phyloP scores from a whole-genome alignment of 2,329 filamentous ascomycete species.

The Neurospora crassa region DNA sequence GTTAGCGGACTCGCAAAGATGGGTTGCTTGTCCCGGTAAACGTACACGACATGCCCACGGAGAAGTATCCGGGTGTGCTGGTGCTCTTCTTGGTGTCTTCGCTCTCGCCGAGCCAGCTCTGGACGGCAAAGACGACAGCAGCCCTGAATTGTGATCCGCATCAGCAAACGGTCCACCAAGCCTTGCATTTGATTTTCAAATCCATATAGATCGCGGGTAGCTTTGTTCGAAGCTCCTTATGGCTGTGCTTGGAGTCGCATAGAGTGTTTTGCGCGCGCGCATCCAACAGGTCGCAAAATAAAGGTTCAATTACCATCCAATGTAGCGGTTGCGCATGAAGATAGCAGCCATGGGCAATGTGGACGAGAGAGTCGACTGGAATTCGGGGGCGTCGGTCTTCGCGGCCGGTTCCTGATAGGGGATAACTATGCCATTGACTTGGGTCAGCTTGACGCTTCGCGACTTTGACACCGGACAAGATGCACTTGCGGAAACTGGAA shows the following conservation, averaged over 20 bases:
- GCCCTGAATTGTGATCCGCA: slow-evolving; percentile 38
- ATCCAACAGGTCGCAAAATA: not conserved
- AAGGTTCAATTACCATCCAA: slow-evolving; percentile 46
- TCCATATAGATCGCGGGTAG: not conserved
- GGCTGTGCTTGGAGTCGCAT: not conserved
- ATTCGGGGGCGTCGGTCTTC: slow-evolving; percentile 55
- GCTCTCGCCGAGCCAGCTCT: slow-evolving; percentile 53
- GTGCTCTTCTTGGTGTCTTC: slow-evolving; percentile 29
- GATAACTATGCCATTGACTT: slow-evolving; percentile 50
- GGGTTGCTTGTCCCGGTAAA: not conserved
- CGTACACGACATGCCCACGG: slow-evolving; percentile 28
- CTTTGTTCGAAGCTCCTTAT: not conserved
- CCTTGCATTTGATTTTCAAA: not conserved
- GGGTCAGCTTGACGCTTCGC: slow-evolving; percentile 2
- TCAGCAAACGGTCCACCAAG: not conserved
- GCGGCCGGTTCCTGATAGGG: slow-evolving; percentile 72
- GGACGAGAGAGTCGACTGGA: slow-evolving; percentile 61
- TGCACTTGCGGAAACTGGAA: slow-evolving; percentile 1
- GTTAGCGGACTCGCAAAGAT: slow-evolving; percentile 1
- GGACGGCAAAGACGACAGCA: slow-evolving; percentile 62
- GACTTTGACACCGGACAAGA: not conserved
- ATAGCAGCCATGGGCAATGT: slow-evolving; percentile 94
- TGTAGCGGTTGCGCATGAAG: slow-evolving; percentile 81
- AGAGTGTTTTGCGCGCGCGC: not conserved
- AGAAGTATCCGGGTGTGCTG: slow-evolving; percentile 24